These are phyloP conservation scores for Penicillium taxi DNA, from an alignment of 495 filamentous ascomycete species.

Conservation along the genomic window DNA sequence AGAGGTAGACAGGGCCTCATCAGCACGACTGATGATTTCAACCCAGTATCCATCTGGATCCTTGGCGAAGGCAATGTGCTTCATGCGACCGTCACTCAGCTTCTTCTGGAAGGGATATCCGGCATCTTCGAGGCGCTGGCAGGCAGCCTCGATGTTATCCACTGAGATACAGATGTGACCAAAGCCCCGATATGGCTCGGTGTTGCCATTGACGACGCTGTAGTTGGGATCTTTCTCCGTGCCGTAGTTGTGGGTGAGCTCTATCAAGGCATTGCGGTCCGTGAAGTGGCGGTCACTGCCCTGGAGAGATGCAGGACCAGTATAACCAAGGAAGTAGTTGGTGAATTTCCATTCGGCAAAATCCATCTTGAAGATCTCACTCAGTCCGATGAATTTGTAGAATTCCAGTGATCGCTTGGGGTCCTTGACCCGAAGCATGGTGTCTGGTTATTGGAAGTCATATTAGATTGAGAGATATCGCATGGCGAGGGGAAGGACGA, in stretches of 20 bases:
- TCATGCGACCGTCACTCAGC: conserved; percentile 79
- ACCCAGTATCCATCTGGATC: conserved; percentile 96
- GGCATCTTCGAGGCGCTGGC: conserved; percentile 77
- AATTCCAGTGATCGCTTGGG: conserved; percentile 85
- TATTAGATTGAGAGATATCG: conserved; percentile 2
- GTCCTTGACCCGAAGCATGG: conserved; percentile 90
- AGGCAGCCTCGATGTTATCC: conserved; percentile 85
- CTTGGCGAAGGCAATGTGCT: conserved; percentile 80
- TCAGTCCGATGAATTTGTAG: conserved; percentile 91
- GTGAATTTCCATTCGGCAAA: conserved; percentile 79
- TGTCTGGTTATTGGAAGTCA: conserved; percentile 23
- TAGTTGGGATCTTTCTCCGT: conserved; percentile 81
- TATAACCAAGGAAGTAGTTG: conserved; percentile 49
- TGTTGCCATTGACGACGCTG: conserved; percentile 82
- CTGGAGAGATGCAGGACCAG: conserved; percentile 71
- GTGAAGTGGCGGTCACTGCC: conserved; percentile 67
- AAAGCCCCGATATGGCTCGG: conserved; percentile 77
- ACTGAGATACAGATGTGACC: conserved; percentile 84
- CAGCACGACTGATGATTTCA: conserved; percentile 52
- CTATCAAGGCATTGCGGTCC: conserved; percentile 82
- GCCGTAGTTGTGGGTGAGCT: conserved; percentile 96
- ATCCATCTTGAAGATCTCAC: conserved; percentile 65
- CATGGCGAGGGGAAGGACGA: conserved; percentile 20
- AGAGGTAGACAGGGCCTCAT: conserved; percentile 43
- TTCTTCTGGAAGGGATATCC: conserved; percentile 95